phyloP scores from a whole-genome alignment of 768 basidiomycete species.

The Termitomyces sp. region DNA sequence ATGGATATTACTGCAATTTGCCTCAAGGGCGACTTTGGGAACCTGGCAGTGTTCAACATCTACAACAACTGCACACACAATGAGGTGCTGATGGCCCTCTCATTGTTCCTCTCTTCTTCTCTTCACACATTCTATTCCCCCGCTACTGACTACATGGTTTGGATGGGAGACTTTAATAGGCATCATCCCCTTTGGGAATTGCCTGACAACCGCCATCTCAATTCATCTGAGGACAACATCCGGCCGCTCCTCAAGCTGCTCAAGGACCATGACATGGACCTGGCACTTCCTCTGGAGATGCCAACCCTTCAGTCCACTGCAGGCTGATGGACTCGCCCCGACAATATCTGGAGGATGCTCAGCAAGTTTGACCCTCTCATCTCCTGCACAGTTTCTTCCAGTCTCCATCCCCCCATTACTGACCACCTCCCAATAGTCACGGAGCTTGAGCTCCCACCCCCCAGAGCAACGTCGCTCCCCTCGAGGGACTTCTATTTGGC shows the following conservation, averaged over 20 bases:
- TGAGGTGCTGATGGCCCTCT: neutral
- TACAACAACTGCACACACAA: slow-evolving; percentile 7
- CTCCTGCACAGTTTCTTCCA: neutral
- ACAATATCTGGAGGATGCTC: slow-evolving; percentile 2
- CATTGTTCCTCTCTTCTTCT: neutral
- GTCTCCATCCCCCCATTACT: neutral
- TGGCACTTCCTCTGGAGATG: neutral
- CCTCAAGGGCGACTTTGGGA: neutral
- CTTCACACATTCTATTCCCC: neutral
- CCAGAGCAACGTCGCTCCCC: too few relatives aligned
- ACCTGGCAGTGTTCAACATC: slow-evolving; percentile 3
- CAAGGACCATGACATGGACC: neutral
- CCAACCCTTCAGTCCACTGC: neutral
- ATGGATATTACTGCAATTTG: neutral
- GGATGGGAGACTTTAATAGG: slow-evolving; percentile 3
- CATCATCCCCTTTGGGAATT: slow-evolving; percentile 7
- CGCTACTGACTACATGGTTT: neutral
- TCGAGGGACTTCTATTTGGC: neutral
- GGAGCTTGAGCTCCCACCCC: neutral
- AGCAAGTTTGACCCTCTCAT: neutral
- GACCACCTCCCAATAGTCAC: neutral
- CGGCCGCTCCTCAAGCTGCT: neutral
- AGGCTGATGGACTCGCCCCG: neutral
- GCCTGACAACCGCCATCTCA: neutral
- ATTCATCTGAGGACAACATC: neutral